phyloP scores from a whole-genome alignment of 805 yeast species.

The Vanderwaltozyma polyspora region DNA sequence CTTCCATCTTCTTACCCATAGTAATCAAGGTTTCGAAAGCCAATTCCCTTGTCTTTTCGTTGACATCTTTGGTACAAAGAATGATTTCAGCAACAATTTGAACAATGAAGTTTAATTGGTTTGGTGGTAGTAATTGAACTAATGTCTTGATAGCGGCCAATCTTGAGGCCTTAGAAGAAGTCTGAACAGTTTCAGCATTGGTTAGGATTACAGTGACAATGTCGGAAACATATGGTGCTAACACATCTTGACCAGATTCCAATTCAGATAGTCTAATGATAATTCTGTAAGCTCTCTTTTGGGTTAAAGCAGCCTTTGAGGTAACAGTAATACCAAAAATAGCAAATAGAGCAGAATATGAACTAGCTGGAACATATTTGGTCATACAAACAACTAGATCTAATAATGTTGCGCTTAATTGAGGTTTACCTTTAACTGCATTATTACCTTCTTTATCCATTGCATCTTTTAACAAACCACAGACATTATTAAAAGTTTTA shows the following conservation, averaged over 20 bases:
- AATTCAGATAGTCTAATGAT: constrained; percentile 60
- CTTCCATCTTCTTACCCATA: constrained; percentile 70
- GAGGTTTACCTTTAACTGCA: constrained; percentile 24
- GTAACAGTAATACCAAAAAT: constrained; percentile 62
- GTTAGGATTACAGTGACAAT: constrained; percentile 50
- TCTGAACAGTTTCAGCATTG: constrained; percentile 45
- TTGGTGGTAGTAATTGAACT: constrained; percentile 48
- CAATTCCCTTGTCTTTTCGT: constrained; percentile 79
- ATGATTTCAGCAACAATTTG: constrained; percentile 77
- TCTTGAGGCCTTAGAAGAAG: constrained; percentile 75
- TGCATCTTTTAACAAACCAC: constrained; percentile 63
- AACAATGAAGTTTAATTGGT: constrained; percentile 69
- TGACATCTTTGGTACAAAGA: constrained; percentile 80
- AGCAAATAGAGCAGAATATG: constrained; percentile 64
- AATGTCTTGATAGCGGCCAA: constrained; percentile 54
- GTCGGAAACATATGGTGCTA: constrained; percentile 40
- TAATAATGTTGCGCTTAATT: constrained; percentile 73
- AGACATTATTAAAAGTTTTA: constrained; percentile 74
- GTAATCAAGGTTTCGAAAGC: constrained; percentile 65
- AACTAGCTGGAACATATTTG: constrained; percentile 61
- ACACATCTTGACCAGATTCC: constrained; percentile 48
- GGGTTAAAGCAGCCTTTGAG: constrained; percentile 54
- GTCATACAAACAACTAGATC: constrained; percentile 83
- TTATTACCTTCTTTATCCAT: constrained; percentile 43
- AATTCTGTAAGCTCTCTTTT: constrained; percentile 82